Base-by-base conservation (phyloP, 1,139 yeast genomes). In the Taphrina deformans region DNA sequence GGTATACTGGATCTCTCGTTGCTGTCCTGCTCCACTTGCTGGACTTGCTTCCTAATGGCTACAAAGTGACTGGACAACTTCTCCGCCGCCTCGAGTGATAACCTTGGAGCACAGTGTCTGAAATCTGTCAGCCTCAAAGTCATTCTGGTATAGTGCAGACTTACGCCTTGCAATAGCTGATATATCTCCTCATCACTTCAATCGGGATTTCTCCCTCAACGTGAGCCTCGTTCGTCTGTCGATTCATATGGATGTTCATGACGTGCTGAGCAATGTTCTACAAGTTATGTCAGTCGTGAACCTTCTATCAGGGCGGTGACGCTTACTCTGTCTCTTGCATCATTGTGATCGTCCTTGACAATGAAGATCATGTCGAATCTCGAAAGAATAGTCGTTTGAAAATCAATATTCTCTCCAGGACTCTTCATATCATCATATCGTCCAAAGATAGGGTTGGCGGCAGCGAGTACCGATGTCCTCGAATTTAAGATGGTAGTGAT, bases 321-420 rank as follows among this genome's bases (percentile, higher is more conserved):
- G 6, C 23, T 35, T 29, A 62, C 63, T 16, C 59, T 69, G 79
- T 95, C 99, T 73, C 96, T 82, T 38, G 80, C 82, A 71, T 87
- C 91, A 73, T 91, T 87, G 76, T 95, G 98, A 66, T 89, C 97
- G 77, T 93, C 99, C 74, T 91, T 93, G 66, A 93, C 96, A 72
- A 93, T 90, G 77, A 91, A 93, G 73, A 93, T 95, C 99, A 95
- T 93, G 78, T 93, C 99, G 75, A 93, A 93, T 79, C 99, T 88
- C 5, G 99, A 93, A 77, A 93, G 82, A 76, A 93, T 89, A 2
- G 99, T 93, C 1, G 96, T 89, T 78, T 93, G 99, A 79, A 93
- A 93, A 76, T 93, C 99, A 72, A 93, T 93, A 73, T 93, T 95
- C 74, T 93, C 99, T 69, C 99, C 99, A 0, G 99, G 97, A 55